Base-by-base conservation (phyloP, 176 grass and related monocot genomes). In the Microstegium vimineum region DNA sequence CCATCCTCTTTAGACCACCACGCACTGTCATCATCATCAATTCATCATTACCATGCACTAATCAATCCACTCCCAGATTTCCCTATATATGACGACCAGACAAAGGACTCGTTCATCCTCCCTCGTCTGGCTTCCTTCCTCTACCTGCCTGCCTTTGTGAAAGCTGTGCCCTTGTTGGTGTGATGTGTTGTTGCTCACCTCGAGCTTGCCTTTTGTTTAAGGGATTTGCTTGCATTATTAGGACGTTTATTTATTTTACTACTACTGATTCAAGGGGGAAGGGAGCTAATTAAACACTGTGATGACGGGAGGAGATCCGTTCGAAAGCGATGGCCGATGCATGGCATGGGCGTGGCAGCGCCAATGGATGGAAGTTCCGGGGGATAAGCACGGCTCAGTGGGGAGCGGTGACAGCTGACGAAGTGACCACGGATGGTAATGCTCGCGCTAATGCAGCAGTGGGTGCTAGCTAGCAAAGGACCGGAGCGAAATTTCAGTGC, bases 381-480 rank as follows among this genome's bases (percentile, higher is more conserved):
- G 14, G 43, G 66, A 88, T 78, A 75, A 77, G 41, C 63, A 65
- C 57, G 65, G 32, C 40, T 52, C 33, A 2, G 30, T 77, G 71
- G 62, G 30, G 78, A 68, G 37, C 5, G 57, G 11, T 33, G 57
- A 1, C 40, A 15, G 26, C 27, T 78, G 63, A n/a, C n/a, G n/a
- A n/a, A n/a, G n/a, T n/a, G n/a, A n/a, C n/a, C n/a, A n/a, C n/a
- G n/a, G n/a, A n/a, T n/a, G n/a, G n/a, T n/a, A n/a, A n/a, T n/a
- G n/a, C 34, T 8, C 20, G 34, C 3, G 32, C 31, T 35, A 66
- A 20, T 35, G 6, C 14, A 9, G 8, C 10, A 6, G 23, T 69
- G 68, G 33, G 17, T 17, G 22, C 46, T 8, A 52, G 40, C 10
- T 42, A 42, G 13, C 11, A 14, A 45, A 15, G 2, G 10, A 40